These are phyloP conservation scores for Venturia aucupariae DNA, from an alignment of 2,329 filamentous ascomycete genomes.

Conservation along the genomic window DNA sequence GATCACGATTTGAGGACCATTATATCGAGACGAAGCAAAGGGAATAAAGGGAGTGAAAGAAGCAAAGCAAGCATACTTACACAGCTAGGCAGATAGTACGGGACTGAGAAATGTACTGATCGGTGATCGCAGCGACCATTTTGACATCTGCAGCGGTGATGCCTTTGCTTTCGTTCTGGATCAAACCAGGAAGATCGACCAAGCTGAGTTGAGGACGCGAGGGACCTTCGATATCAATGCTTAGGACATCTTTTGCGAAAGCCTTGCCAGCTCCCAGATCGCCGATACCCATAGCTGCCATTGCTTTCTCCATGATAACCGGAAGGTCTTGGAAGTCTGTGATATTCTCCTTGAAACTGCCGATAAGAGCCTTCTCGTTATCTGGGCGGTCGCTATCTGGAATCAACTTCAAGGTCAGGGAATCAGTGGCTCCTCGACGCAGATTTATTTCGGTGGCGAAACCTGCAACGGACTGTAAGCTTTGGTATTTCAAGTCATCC, in stretches of 20 bases:
- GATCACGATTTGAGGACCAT: too few relatives aligned
- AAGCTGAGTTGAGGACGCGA: slow-evolving; percentile 52
- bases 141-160: slow-evolving; percentile 37
- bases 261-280: slow-evolving; percentile 18
- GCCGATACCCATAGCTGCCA: slow-evolving; percentile 20
- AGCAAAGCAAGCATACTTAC: neutral
- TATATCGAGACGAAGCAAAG: too few relatives aligned
- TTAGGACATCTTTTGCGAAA: slow-evolving; percentile 39
- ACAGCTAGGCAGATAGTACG: slow-evolving; percentile 41
- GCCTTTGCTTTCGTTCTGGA: slow-evolving; percentile 38
- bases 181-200: slow-evolving; percentile 52
- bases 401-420: slow-evolving; percentile 31
- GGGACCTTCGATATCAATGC: slow-evolving; percentile 51
- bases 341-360: slow-evolving; percentile 22
- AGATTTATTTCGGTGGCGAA: slow-evolving; percentile 42
- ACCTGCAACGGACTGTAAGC: slow-evolving; percentile 15
- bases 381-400: neutral
- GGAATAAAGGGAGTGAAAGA: slow-evolving; percentile 30
- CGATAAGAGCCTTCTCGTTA: neutral
- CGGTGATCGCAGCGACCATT: slow-evolving; percentile 37
- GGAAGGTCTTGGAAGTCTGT: neutral
- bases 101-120: slow-evolving; percentile 32
- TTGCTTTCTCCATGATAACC: slow-evolving; percentile 28
- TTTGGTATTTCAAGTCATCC: slow-evolving; percentile 1
- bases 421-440: slow-evolving; percentile 29